Conservation (phyloP, 2,329 filamentous ascomycete species). For the Fusarium brachygibbosum region DNA sequence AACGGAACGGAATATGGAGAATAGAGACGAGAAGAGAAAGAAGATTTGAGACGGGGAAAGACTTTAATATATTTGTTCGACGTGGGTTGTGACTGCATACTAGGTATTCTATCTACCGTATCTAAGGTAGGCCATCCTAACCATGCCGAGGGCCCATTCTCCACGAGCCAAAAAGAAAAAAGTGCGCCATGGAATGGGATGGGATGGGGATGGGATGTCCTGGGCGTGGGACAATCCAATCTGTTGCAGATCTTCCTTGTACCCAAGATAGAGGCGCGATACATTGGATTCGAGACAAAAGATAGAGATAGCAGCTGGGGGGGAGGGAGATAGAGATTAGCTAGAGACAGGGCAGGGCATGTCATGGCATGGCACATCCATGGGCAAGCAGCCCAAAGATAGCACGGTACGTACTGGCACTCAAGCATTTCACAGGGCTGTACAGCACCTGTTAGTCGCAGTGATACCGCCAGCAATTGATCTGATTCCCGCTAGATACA, state of each 20-base stretch:
- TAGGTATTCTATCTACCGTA: slow-evolving; percentile 16
- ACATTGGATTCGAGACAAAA: slow-evolving; percentile 23
- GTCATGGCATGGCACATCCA: slow-evolving; percentile 4
- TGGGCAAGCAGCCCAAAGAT: slow-evolving; percentile 26
- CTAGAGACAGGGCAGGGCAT: slow-evolving; percentile 27
- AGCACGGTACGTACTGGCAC: slow-evolving; percentile 23
- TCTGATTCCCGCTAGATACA: slow-evolving; percentile 23
- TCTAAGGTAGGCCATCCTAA: slow-evolving; percentile 1
- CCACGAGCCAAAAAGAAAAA: slow-evolving; percentile 32
- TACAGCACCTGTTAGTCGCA: slow-evolving; percentile 27
- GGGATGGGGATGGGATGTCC: slow-evolving; percentile 19
- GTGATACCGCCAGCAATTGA: slow-evolving; percentile 33
- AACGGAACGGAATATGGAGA: slow-evolving; percentile 25
- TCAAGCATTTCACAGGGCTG: slow-evolving; percentile 31
- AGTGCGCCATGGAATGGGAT: slow-evolving; percentile 3
- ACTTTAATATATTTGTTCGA: slow-evolving; percentile 37
- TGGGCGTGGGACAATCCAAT: slow-evolving; percentile 32
- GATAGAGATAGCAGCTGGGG: slow-evolving; percentile 32
- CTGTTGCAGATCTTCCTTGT: slow-evolving; percentile 33
- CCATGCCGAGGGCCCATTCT: slow-evolving; percentile 16
- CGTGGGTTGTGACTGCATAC: slow-evolving; percentile 6
- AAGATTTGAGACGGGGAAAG: slow-evolving; percentile 26
- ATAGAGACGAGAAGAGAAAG: neutral
- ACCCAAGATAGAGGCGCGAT: slow-evolving; percentile 35
- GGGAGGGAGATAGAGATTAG: slow-evolving; percentile 22